These are phyloP conservation scores for Zymoseptoria crescenta DNA, from an alignment of 2,329 filamentous ascomycete species.

Conservation along the genomic window DNA sequence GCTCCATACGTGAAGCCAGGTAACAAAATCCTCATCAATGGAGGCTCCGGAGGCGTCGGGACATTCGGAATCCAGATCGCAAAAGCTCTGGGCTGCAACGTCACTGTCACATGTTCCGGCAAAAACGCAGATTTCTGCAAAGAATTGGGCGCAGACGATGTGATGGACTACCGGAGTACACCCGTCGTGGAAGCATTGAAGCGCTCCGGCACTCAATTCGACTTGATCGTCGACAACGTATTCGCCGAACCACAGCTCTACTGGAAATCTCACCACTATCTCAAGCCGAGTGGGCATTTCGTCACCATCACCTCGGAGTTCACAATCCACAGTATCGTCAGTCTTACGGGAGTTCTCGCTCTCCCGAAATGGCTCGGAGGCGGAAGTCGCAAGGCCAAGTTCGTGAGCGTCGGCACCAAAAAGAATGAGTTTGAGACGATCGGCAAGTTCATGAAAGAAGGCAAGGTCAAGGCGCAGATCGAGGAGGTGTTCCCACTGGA, in stretches of 20 bases:
- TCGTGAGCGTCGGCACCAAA: constrained; percentile 42
- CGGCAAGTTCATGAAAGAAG: constrained; percentile 47
- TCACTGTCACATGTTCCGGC: constrained; percentile 53
- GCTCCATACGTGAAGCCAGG: constrained; percentile 31
- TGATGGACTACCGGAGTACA: constrained; percentile 51
- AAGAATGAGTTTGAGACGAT: constrained; percentile 33
- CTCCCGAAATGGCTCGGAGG: constrained; percentile 45
- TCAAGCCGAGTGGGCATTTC: constrained; percentile 44
- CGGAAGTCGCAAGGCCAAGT: constrained; percentile 40
- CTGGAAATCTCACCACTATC: constrained; percentile 44
- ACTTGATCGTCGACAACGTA: constrained; percentile 53
- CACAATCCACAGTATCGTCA: constrained; percentile 5
- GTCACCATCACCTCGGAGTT: constrained; percentile 21
- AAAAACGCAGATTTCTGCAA: constrained; percentile 51
- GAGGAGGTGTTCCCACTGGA: constrained; percentile 51
- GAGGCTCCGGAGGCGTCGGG: constrained; percentile 55
- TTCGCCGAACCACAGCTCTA: constrained; percentile 46
- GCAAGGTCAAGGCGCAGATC: constrained; percentile 49
- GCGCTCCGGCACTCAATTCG: constrained; percentile 38
- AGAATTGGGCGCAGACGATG: constrained; percentile 54
- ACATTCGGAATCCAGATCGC: constrained; percentile 56
- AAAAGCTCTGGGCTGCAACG: constrained; percentile 52
- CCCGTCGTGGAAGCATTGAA: constrained; percentile 44
- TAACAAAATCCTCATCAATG: constrained; percentile 56
- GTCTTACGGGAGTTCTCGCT: constrained; percentile 27